Conservation (phyloP, 2,329 filamentous ascomycete species). For the Arthrobotrys sinensis region DNA sequence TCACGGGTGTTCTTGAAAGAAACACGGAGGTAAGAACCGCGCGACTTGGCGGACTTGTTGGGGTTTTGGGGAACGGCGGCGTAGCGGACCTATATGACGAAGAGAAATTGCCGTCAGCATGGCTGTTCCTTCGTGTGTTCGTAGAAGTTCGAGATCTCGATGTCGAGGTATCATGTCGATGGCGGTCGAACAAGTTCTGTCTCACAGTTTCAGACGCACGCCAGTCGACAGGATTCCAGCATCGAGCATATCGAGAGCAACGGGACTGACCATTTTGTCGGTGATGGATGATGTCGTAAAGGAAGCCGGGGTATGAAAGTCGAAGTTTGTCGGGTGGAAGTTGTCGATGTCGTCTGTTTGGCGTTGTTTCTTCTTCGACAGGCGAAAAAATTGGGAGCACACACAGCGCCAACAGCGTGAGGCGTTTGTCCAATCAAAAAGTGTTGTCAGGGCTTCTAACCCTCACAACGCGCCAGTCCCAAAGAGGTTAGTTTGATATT, state of each 20-base stretch:
- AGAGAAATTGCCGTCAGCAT: constrained; percentile 43
- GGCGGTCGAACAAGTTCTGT: constrained; percentile 31
- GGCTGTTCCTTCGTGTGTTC: constrained; percentile 26
- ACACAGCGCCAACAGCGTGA: constrained; percentile 24
- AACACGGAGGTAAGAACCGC: constrained; percentile 98
- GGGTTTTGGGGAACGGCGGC: constrained; percentile 88
- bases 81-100: constrained; percentile 84
- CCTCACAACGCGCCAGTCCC: constrained; percentile 36
- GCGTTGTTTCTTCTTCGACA: constrained; percentile 41
- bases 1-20: constrained; percentile 99
- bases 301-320: constrained; percentile 29
- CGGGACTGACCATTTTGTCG: constrained; percentile 61
- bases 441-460: constrained; percentile 58
- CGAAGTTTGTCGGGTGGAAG: constrained; percentile 53
- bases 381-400: constrained; percentile 47
- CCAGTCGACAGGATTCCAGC: constrained; percentile 43
- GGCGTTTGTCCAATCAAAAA: constrained; percentile 36
- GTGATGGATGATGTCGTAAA: constrained; percentile 51
- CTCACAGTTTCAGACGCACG: constrained; percentile 18
- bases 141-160: constrained; percentile 30
- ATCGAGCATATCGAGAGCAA: constrained; percentile 43
- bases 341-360: constrained; percentile 51
- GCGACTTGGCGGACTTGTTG: constrained; percentile 95
- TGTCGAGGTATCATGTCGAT: constrained; percentile 37
- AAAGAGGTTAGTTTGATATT: constrained; percentile 22